These are phyloP conservation scores for Syzygium malaccense DNA, from an alignment of 441 rosid species.

Conservation along the genomic window DNA sequence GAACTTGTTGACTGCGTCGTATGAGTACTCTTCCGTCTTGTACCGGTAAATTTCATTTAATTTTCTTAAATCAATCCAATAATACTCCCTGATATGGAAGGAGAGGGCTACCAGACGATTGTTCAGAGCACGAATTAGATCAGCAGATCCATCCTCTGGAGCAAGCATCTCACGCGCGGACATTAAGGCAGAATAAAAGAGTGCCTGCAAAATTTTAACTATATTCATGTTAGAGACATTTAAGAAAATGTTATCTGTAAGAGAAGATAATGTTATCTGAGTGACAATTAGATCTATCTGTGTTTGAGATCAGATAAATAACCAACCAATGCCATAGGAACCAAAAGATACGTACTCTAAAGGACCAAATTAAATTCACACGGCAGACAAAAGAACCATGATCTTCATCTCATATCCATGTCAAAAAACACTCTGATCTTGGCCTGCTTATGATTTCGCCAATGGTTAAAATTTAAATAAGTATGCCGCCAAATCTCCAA, in stretches of 20 bases:
- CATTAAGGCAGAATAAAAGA: conserved; percentile 82
- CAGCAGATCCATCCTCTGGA: conserved; percentile 79
- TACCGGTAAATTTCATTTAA: conserved; percentile 89
- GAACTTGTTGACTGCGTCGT: conserved; percentile 86
- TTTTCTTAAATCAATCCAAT: conserved; percentile 77
- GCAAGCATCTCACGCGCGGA: conserved; percentile 87
- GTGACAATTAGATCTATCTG: not conserved
- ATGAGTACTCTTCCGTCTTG: conserved; percentile 93
- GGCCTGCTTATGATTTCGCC: not conserved
- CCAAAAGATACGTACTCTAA: not conserved
- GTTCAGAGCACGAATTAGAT: conserved; percentile 81
- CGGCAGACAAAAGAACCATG: not conserved
- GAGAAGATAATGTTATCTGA: not conserved
- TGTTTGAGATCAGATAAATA: not conserved
- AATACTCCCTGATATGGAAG: conserved; percentile 87
- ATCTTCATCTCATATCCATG: not conserved
- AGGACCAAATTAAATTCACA: not conserved
- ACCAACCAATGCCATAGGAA: not conserved
- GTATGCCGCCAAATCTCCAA: not conserved
- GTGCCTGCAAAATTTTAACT: conserved; percentile 39
- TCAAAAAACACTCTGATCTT: not conserved
- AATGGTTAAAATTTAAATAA: not conserved
- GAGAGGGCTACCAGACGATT: conserved; percentile 86
- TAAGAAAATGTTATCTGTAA: not conserved
- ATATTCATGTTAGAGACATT: not conserved